Base-by-base conservation (phyloP, 306 rosid genomes). In the Fragaria nilgerrensis region DNA sequence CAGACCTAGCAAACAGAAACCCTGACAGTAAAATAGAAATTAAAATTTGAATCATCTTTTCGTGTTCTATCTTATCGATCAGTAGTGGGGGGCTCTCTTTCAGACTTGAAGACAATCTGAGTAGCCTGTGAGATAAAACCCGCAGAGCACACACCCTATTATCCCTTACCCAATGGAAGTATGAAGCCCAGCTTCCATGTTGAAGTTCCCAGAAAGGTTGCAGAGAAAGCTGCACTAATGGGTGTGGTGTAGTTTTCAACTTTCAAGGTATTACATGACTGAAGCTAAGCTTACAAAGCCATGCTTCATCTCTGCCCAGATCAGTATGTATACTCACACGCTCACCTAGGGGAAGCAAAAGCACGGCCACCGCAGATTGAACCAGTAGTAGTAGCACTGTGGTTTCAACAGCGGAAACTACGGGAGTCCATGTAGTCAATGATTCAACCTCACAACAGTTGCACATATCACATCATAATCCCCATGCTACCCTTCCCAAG, bases 41-140 rank as follows among this genome's bases (percentile, higher is more conserved):
- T 19, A 1, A 3, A 27, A 20, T 59, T n/a, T 53, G 8, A 20
- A 67, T 67, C 8, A 2, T 36, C 2, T 52, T 76, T 68, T 59
- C 82, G 85, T 83, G 83, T 83, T 49, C 69, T n/a, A 82, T 86
- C 85, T 81, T 55, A 71, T 80, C 85, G 64, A 11, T 23, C 65
- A 59, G 55, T 58, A 50, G 82, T 71, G 78, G 81, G 49, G 16
- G 19, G 13, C 61, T 19, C 61, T 19, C 73, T 63, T 14, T 10
- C 23, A 64, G 11, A 11, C 19, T 27, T 37, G 45, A 70, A 61
- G 36, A 25, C 12, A 15, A 9, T 15, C 68, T 15, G 11, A 14
- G 68, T 29, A 29, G 50, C 27, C 59, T 27, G 22, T 43, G 15
- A 13, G 34, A 19, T 50, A 32, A 41, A 43, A 59, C 78, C 72